phyloP scores from a whole-genome alignment of 345 rosid genomes.

The Arabidopsis thaliana region TAIR10.1 NC_003070.9:11843501-11844000 shows the following conservation, averaged over 20 bases:
- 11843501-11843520: not conserved
- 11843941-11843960: no score
- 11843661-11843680: constrained; percentile 27
- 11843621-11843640: constrained; percentile 20
- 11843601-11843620: constrained; percentile 17
- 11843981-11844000: no score
- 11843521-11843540: constrained; percentile 13
- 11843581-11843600: constrained; percentile 10
- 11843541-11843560: constrained; percentile 9
- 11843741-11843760: no score
- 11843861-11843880: not conserved
- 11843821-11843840: no score
- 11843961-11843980: no score
- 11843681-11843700: not conserved
- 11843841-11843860: no score
- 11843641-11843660: not conserved
- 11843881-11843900: not conserved
- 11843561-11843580: constrained; percentile 27
- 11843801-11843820: no score
- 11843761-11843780: no score
- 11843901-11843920: no score
- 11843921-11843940: no score
- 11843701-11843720: not conserved
- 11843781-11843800: no score
- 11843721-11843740: not conserved